Conservation (phyloP, 345 rosid species). For the Rhodamnia argentea region DNA sequence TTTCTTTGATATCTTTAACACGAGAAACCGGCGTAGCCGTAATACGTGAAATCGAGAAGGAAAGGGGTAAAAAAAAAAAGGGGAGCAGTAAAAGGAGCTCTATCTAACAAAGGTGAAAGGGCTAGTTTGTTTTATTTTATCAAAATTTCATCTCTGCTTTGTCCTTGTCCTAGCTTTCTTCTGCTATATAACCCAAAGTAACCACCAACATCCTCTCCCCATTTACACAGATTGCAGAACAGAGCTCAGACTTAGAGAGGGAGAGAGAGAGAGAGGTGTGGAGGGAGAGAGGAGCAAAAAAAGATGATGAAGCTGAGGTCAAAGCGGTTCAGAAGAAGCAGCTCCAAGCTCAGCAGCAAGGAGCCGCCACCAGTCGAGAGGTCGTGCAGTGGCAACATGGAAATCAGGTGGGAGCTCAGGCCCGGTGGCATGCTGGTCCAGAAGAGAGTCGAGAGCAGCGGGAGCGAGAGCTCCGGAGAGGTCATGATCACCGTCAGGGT, state of each 20-base stretch:
- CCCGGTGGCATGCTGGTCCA: constrained; percentile 97
- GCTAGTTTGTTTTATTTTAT: neutral
- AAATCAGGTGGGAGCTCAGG: constrained; percentile 79
- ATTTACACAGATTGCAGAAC: neutral
- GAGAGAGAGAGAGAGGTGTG: neutral
- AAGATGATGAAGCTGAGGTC: constrained; percentile 62
- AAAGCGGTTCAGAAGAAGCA: constrained; percentile 50
- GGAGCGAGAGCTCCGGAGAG: constrained; percentile 11
- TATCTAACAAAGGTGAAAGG: neutral
- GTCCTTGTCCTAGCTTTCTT: neutral
- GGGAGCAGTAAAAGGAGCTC: neutral
- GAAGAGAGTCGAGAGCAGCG: constrained; percentile 42
- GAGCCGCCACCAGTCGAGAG: constrained; percentile 9
- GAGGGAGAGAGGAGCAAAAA: neutral
- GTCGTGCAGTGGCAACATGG: constrained; percentile 14
- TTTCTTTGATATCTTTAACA: neutral
- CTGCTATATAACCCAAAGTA: neutral
- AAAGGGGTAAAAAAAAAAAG: neutral
- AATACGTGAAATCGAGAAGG: neutral
- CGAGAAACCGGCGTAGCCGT: neutral
- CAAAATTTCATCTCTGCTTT: neutral
- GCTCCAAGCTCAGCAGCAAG: constrained; percentile 41
- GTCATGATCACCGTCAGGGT: constrained; percentile 50
- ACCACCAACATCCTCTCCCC: neutral
- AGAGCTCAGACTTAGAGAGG: neutral